Conservation (phyloP, 2,329 filamentous ascomycete species). For the Trichophyton benhamiae region DNA sequence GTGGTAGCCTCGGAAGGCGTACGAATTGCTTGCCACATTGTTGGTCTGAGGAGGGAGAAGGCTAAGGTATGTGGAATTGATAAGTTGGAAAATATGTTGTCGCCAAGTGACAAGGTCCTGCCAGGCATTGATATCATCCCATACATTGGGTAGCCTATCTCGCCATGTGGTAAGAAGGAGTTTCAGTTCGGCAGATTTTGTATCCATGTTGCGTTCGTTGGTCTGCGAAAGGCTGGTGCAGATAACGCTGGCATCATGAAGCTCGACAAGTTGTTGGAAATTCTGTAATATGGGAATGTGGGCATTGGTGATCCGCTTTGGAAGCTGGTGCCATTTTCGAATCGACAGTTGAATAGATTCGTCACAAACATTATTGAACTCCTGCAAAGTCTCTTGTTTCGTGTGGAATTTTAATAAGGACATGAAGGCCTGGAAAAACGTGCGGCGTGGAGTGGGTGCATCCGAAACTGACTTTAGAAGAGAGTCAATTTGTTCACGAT, state of each 20-base stretch:
- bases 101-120: conserved; percentile 99
- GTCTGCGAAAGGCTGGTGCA: conserved; percentile 81
- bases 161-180: conserved; percentile 88
- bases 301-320: conserved; percentile 80
- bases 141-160: conserved; percentile 88
- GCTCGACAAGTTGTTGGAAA: conserved; percentile 93
- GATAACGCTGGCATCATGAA: conserved; percentile 95
- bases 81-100: conserved; percentile 95
- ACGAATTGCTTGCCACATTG: conserved; percentile 79
- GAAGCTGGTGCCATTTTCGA: conserved; percentile 97
- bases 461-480: conserved; percentile 97
- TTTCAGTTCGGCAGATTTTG: conserved; percentile 92
- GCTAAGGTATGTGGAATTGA: conserved; percentile 84
- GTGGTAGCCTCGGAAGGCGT: conserved; percentile 92
- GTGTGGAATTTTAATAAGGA: conserved; percentile 86
- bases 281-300: conserved; percentile 92
- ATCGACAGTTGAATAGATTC: conserved; percentile 96
- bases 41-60: conserved; percentile 68
- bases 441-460: conserved; percentile 80
- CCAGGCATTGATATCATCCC: conserved; percentile 99
- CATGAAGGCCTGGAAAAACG: conserved; percentile 99
- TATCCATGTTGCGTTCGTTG: conserved; percentile 71
- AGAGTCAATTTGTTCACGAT: conserved; percentile 77
- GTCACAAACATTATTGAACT: conserved; percentile 84
- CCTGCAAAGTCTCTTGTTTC: conserved; percentile 64